A percentile compares a stretch with the other conserved stretches of the same genome.
phyloP scores from a whole-genome alignment of 768 basidiomycete genomes.

The Agrocybe praecox region DNA sequence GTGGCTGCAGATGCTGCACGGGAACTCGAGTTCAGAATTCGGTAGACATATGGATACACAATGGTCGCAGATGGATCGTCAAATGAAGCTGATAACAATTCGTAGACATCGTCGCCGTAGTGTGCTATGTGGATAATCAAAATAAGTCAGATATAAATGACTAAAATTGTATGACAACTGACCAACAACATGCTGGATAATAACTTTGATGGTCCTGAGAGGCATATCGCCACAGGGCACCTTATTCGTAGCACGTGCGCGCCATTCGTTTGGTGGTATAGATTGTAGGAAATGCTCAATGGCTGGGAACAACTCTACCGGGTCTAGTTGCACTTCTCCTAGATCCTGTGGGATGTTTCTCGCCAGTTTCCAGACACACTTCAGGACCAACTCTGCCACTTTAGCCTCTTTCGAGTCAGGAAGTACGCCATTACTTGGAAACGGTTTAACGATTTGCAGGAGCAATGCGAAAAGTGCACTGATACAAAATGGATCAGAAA shows the following conservation, averaged over 20 bases:
- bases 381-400: constrained; percentile 90
- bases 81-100: constrained; percentile 86
- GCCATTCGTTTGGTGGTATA: constrained; percentile 95
- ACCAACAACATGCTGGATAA: constrained; percentile 97
- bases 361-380: constrained; percentile 98
- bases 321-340: constrained; percentile 75
- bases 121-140: constrained; percentile 51
- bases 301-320: constrained; percentile 87
- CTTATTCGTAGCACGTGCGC: constrained; percentile 85
- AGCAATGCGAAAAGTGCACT: constrained; percentile 84
- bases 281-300: constrained; percentile 94
- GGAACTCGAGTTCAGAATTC: constrained; percentile 76
- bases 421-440: constrained; percentile 72
- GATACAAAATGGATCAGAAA: constrained; percentile 8
- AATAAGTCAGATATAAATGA: not conserved
- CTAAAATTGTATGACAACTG: constrained; percentile 35
- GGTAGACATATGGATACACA: constrained; percentile 93
- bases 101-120: constrained; percentile 88
- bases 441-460: constrained; percentile 81
- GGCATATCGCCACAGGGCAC: constrained; percentile 99
- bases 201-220: constrained; percentile 94
- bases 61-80: constrained; percentile 98
- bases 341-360: constrained; percentile 93
- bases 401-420: constrained; percentile 81
- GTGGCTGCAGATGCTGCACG: constrained; percentile 27